These are phyloP conservation scores for Colletotrichum limetticola DNA, from an alignment of 2,329 filamentous ascomycete species.

Conservation along the genomic window DNA sequence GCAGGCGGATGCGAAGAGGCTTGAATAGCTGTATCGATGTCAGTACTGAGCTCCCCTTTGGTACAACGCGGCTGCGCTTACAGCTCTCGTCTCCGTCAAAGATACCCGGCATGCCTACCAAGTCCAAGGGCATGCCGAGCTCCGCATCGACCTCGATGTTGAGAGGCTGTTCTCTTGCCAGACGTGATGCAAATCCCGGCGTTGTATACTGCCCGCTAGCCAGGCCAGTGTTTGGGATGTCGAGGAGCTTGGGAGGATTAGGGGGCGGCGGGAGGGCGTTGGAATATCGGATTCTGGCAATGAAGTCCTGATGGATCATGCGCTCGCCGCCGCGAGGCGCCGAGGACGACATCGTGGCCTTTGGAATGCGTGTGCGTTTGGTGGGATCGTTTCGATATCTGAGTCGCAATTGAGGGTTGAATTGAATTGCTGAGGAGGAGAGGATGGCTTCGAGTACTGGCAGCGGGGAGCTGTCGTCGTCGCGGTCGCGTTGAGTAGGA, in stretches of 20 bases:
- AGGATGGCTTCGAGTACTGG: not conserved
- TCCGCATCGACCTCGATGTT: constrained; percentile 99
- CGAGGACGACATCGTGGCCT: constrained; percentile 45
- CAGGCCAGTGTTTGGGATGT: constrained; percentile 94
- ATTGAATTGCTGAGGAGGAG: not conserved
- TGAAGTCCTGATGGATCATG: constrained; percentile 91
- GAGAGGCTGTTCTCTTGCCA: constrained; percentile 90
- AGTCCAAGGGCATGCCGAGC: constrained; percentile 95
- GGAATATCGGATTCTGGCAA: constrained; percentile 93
- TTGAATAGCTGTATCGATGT: constrained; percentile 75
- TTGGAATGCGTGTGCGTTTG: not conserved
- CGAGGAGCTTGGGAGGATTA: constrained; percentile 94
- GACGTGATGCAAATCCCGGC: constrained; percentile 86
- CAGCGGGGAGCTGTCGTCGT: constrained; percentile 15
- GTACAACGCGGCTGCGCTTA: constrained; percentile 56
- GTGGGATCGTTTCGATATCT: not conserved
- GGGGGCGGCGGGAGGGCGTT: constrained; percentile 96
- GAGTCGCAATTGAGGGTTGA: not conserved
- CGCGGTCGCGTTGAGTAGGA: constrained; percentile 30
- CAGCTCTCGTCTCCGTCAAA: constrained; percentile 96
- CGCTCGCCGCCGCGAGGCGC: constrained; percentile 61
- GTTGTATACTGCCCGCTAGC: constrained; percentile 89
- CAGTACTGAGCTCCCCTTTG: constrained; percentile 11
- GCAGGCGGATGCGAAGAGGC: constrained; percentile 76
- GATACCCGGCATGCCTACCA: constrained; percentile 93